phyloP scores from a whole-genome alignment of 129 eudicot genomes.

The Saussurea involucrata region DNA sequence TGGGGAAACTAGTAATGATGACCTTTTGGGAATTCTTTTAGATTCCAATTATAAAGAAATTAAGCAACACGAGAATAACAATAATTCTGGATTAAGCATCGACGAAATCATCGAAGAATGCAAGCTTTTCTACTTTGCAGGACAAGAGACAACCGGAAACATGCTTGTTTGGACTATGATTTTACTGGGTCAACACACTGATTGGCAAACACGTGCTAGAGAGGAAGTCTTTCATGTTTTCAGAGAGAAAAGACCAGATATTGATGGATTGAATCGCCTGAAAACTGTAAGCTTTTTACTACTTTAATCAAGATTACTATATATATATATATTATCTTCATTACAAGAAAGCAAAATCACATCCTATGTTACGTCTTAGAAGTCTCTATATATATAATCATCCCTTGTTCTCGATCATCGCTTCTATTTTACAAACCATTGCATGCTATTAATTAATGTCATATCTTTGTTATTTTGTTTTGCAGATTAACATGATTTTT shows the following conservation, averaged over 20 bases:
- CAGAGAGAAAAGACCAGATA: neutral
- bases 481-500: conserved; percentile 25
- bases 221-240: neutral
- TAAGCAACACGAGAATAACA: neutral
- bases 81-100: neutral
- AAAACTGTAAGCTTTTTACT: neutral
- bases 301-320: neutral
- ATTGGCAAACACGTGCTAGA: neutral
- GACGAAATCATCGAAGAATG: conserved; percentile 12
- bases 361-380: neutral
- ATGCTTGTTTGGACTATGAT: neutral
- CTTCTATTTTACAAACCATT: neutral
- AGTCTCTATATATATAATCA: neutral
- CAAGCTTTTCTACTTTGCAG: conserved; percentile 11
- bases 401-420: neutral
- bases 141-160: neutral
- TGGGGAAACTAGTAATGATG: neutral
- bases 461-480: neutral
- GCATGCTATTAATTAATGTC: neutral
- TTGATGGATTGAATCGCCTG: neutral
- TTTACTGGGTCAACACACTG: neutral
- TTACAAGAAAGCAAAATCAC: neutral
- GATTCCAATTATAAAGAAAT: neutral
- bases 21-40: conserved; percentile 1
- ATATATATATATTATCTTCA: neutral